phyloP scores from a whole-genome alignment of 495 filamentous ascomycete species.

The Penicillium waksmanii region DNA sequence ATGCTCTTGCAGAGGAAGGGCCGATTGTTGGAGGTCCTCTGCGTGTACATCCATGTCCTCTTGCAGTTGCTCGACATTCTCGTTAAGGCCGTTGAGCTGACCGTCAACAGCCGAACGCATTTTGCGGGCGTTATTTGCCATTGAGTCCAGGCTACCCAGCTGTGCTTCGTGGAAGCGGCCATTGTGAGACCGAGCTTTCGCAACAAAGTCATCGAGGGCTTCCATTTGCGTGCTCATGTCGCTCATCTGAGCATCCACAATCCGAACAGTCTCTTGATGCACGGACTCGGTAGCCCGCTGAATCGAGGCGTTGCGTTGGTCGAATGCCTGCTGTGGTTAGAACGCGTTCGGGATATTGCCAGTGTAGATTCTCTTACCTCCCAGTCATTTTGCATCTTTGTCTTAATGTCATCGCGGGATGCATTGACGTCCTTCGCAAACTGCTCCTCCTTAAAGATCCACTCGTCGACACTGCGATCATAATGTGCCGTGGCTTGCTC shows the following conservation, averaged over 20 bases:
- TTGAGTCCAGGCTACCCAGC: conserved; percentile 57
- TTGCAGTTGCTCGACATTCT: conserved; percentile 64
- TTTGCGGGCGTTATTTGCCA: conserved; percentile 65
- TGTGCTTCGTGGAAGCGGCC: conserved; percentile 71
- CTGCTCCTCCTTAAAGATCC: conserved; percentile 68
- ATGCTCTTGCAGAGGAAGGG: conserved; percentile 60
- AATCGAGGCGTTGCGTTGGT: conserved; percentile 78
- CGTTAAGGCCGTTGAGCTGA: conserved; percentile 64
- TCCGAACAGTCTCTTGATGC: conserved; percentile 87
- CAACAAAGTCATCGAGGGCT: conserved; percentile 86
- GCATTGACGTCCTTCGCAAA: conserved; percentile 71
- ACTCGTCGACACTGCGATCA: conserved; percentile 71
- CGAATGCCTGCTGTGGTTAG: conserved; percentile 62
- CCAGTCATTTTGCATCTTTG: conserved; percentile 86
- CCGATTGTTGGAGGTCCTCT: conserved; percentile 52
- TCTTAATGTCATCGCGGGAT: conserved; percentile 76
- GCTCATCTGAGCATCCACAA: conserved; percentile 85
- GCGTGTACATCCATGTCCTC: conserved; percentile 63
- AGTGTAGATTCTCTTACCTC: conserved; percentile 54
- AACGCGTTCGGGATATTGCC: conserved; percentile 15
- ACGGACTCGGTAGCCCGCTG: conserved; percentile 82
- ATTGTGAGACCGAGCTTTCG: conserved; percentile 82
- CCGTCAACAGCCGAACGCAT: conserved; percentile 71
- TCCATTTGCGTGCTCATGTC: conserved; percentile 86
- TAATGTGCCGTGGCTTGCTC: conserved; percentile 66